Evolutionary conservation across 768 basidiomycete genomes (phyloP).

Genomic region (Psilocybe cyanescens): DNA sequence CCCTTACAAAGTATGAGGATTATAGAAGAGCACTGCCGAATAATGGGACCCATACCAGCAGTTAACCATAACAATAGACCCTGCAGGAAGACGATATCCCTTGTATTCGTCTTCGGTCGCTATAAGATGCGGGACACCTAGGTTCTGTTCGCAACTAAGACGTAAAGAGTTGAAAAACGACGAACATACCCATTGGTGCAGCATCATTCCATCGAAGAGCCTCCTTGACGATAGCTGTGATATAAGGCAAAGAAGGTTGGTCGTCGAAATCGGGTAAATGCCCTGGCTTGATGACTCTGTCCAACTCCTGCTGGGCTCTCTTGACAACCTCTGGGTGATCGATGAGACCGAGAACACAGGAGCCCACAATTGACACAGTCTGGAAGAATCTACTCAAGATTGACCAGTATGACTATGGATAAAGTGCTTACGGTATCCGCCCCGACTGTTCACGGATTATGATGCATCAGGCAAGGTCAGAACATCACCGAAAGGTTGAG

Average conservation of each 20-base stretch:
- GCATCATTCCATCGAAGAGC: conserved; percentile 31
- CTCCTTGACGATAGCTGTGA: conserved; percentile 34
- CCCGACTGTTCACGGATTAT: conserved; percentile 24
- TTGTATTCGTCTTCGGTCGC: conserved; percentile 30
- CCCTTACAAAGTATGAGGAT: conserved; percentile 30
- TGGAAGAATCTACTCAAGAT: not conserved
- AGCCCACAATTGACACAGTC: conserved; percentile 31
- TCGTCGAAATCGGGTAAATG: conserved; percentile 36
- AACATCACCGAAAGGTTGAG: not conserved
- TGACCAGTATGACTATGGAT: not conserved
- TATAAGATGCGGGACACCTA: conserved; percentile 25
- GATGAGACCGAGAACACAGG: conserved; percentile 37
- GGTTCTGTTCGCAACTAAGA: not conserved
- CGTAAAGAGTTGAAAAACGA: not conserved
- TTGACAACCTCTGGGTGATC: conserved; percentile 34
- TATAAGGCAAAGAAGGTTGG: conserved; percentile 31
- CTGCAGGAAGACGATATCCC: conserved; percentile 34
- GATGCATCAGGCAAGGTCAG: not conserved
- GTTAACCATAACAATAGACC: conserved; percentile 34
- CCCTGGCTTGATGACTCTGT: conserved; percentile 33
- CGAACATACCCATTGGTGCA: conserved; percentile 25
- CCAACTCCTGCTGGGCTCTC: conserved; percentile 38
- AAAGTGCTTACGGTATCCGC: conserved; percentile 22
- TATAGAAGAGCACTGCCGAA: not conserved
- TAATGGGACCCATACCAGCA: conserved; percentile 32